phyloP scores from a whole-genome alignment of 495 filamentous ascomycete species.

The Aspergillus indologenus region DNA sequence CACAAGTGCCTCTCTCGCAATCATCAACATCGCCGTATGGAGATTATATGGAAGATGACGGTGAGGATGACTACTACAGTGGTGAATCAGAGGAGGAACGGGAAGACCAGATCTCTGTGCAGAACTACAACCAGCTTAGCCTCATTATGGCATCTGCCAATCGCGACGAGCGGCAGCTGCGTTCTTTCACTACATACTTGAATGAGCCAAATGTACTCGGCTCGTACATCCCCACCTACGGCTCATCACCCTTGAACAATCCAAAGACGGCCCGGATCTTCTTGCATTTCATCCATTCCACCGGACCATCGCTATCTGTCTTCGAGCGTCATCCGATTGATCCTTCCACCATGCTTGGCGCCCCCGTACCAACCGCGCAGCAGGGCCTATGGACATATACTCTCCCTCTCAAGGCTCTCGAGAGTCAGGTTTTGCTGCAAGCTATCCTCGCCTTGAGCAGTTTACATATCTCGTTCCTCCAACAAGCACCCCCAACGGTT shows the following conservation, averaged over 20 bases:
- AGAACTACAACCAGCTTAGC: conserved; percentile 50
- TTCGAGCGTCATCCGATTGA: conserved; percentile 84
- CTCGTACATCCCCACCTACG: conserved; percentile 68
- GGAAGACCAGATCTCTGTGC: conserved; percentile 50
- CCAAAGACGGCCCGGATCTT: conserved; percentile 81
- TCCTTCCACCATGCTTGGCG: conserved; percentile 67
- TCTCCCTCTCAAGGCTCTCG: conserved; percentile 78
- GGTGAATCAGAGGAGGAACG: conserved; percentile 68
- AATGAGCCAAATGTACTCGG: conserved; percentile 71
- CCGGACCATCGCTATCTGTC: conserved; percentile 80
- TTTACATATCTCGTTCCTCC: conserved; percentile 83
- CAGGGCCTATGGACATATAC: conserved; percentile 87
- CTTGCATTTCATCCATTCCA: conserved; percentile 87
- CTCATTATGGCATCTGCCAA: conserved; percentile 49
- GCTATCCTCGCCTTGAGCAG: conserved; percentile 86
- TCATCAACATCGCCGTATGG: conserved; percentile 18
- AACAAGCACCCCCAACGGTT: conserved; percentile 65
- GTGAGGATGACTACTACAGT: conserved; percentile 56
- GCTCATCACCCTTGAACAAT: conserved; percentile 79
- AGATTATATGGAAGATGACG: conserved; percentile 45
- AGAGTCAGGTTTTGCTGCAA: conserved; percentile 81
- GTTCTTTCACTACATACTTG: conserved; percentile 64
- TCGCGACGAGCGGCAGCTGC: conserved; percentile 47
- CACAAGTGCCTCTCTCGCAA: not conserved
- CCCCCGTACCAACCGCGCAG: conserved; percentile 61